A percentile compares a stretch with the other conserved stretches of the same genome.
These are phyloP conservation scores for Alternaria sp. DNA, from an alignment of 2,329 filamentous ascomycete species.

Conservation along the genomic window DNA sequence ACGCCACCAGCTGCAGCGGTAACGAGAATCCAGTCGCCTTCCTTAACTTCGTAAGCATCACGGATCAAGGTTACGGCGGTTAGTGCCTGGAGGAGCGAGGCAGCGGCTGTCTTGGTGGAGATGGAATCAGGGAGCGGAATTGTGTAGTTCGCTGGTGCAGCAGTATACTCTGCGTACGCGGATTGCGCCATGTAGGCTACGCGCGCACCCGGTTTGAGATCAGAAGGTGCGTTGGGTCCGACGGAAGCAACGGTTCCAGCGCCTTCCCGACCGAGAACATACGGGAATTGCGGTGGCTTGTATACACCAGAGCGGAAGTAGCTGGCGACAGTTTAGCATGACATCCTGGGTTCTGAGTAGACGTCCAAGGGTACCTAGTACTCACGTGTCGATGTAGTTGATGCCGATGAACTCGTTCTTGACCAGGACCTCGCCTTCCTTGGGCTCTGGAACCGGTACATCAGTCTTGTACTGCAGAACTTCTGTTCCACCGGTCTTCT, in stretches of 20 bases:
- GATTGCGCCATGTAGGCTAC: conserved; percentile 70
- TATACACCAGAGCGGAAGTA: conserved; percentile 91
- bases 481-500: conserved; percentile 74
- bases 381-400: conserved; percentile 85
- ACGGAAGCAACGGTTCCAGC: conserved; percentile 72
- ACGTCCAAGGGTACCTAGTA: no score
- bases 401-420: conserved; percentile 81
- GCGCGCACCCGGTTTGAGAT: conserved; percentile 69
- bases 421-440: conserved; percentile 76
- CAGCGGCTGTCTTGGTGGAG: conserved; percentile 67
- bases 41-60: conserved; percentile 73
- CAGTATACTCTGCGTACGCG: conserved; percentile 67
- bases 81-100: conserved; percentile 77
- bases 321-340: conserved; percentile 37
- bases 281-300: conserved; percentile 69
- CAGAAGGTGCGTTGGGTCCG: conserved; percentile 58
- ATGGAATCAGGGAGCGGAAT: conserved; percentile 70
- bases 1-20: conserved; percentile 88
- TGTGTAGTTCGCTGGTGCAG: conserved; percentile 60
- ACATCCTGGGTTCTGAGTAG: not conserved
- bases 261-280: conserved; percentile 80
- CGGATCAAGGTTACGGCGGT: conserved; percentile 81
- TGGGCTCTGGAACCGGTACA: conserved; percentile 70
- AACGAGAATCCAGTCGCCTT: conserved; percentile 81
- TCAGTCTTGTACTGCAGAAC: conserved; percentile 75